These are phyloP conservation scores for Eragrostis curvula DNA, from an alignment of 176 grass and related monocot genomes.

Conservation along the genomic window DNA sequence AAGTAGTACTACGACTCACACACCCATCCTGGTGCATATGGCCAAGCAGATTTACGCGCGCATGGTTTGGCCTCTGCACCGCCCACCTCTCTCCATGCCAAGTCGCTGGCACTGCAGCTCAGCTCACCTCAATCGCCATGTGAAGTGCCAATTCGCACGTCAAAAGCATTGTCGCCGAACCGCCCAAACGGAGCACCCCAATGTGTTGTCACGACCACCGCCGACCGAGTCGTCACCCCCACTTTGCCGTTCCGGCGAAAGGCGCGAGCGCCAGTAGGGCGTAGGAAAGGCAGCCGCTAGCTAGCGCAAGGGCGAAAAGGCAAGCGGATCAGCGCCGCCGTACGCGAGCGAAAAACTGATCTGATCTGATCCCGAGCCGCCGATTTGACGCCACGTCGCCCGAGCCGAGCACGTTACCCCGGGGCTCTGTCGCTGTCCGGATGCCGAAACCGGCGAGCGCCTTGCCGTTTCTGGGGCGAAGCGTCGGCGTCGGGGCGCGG, in stretches of 20 bases:
- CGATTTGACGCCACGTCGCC: background rate
- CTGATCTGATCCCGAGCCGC: constrained; percentile 1
- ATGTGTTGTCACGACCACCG: background rate
- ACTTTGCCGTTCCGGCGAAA: constrained; percentile 21
- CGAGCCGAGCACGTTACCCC: constrained; percentile 21
- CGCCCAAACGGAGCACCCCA: background rate
- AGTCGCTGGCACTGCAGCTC: background rate
- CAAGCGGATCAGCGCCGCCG: background rate
- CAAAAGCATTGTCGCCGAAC: background rate
- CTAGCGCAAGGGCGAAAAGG: background rate
- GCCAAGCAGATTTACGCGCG: background rate
- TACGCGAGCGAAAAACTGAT: background rate
- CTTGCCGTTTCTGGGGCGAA: constrained; percentile 25
- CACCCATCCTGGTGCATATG: background rate
- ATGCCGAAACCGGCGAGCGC: background rate
- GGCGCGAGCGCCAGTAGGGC: background rate
- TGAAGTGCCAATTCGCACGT: constrained; percentile 18
- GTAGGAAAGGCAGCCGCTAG: background rate
- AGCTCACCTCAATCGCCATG: background rate
- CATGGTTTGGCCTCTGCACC: background rate
- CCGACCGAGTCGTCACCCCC: background rate
- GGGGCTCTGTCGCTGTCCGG: constrained; percentile 19
- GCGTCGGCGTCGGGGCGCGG: constrained; percentile 21
- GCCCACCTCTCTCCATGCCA: background rate
- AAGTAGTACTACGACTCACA: background rate